Percentiles rank a stretch among this genome's conserved stretches.
phyloP scores from a whole-genome alignment of 2,329 filamentous ascomycete genomes.

The Thelonectria olida region DNA sequence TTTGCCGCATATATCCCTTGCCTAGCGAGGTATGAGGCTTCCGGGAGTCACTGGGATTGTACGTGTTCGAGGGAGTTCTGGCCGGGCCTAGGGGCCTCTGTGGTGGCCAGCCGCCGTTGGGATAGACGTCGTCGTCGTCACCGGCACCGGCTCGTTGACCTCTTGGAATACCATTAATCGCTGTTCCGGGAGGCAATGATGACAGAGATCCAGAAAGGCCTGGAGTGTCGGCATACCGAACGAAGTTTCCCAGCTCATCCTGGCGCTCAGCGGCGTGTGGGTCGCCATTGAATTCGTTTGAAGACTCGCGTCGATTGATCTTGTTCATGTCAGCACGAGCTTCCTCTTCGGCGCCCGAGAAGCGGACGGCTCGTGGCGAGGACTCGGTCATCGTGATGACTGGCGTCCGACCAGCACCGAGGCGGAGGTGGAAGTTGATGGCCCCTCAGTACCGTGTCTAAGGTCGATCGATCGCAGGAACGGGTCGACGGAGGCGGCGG shows the following conservation, averaged over 20 bases:
- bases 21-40: slow-evolving; percentile 42
- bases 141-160: slow-evolving; percentile 49
- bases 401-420: slow-evolving; percentile 28
- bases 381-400: slow-evolving; percentile 52
- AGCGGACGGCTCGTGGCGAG: slow-evolving; percentile 66
- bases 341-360: slow-evolving; percentile 60
- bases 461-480: slow-evolving; percentile 19
- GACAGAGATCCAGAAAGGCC: slow-evolving; percentile 53
- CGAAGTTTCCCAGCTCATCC: slow-evolving; percentile 57
- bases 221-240: slow-evolving; percentile 53
- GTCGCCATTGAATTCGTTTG: slow-evolving; percentile 46
- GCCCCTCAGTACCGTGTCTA: slow-evolving; percentile 32
- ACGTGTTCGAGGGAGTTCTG: slow-evolving; percentile 81
- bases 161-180: slow-evolving; percentile 54
- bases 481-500: slow-evolving; percentile 11
- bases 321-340: slow-evolving; percentile 53
- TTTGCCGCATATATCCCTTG: slow-evolving; percentile 56
- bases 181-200: slow-evolving; percentile 51
- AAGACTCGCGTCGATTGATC: slow-evolving; percentile 44
- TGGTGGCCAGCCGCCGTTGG: slow-evolving; percentile 58
- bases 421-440: slow-evolving; percentile 29
- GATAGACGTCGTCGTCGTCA: slow-evolving; percentile 40
- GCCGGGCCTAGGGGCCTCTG: slow-evolving; percentile 75
- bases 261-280: slow-evolving; percentile 58
- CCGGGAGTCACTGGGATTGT: slow-evolving; percentile 73